Base-by-base conservation (phyloP, 768 basidiomycete species). In the Xerocomus brunneocitrinus region DNA sequence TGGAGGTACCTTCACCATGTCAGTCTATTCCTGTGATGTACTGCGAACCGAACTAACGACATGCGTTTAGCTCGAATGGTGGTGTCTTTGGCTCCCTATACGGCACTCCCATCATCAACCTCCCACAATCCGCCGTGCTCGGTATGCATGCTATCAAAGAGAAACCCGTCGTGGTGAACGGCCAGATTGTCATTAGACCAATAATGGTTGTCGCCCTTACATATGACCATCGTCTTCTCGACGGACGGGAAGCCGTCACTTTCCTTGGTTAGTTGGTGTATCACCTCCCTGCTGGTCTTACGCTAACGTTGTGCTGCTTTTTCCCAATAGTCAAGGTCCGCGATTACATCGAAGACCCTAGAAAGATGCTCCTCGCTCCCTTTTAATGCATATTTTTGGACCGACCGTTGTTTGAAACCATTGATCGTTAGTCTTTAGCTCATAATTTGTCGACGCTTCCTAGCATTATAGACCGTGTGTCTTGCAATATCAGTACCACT, bases 1-100 rank as follows among this genome's bases (percentile, higher is more conserved):
- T 32, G 95, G 95, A 46, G 95, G 95, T 46, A 86, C 92, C n/a
- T 98, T 99, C 80, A 98, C 95, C 59, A 98, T 98, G 92, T 93
- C 60, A 58, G 87, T 75, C 35, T 32, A 32, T 50, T 44, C 8
- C 25, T 53, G 9, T 36, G 25, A 32, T 40, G 3, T n/a, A n/a
- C 19, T 45, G 12, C 10, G 8, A 13, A 53, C 34, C 3, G 1
- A 32, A 49, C 40, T 62, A 36, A 57, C 32, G 2, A 22, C 10
- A 8, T 8, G n/a, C 7, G 8, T 55, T 24, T 57, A 95, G 93
- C 71, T 98, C 97, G 38, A 99, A 99, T 67, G 97, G 95, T 42
- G 95, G 95, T 62, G 95, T 99, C 68, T 99, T 99, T 65, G 95
- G 95, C 41, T 95, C 92, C 46, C 76, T 99, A 46, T 97, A 87